These are phyloP conservation scores for Chaetomiaceae sp. DNA, from an alignment of 2,329 filamentous ascomycete genomes.

Conservation along the genomic window DNA sequence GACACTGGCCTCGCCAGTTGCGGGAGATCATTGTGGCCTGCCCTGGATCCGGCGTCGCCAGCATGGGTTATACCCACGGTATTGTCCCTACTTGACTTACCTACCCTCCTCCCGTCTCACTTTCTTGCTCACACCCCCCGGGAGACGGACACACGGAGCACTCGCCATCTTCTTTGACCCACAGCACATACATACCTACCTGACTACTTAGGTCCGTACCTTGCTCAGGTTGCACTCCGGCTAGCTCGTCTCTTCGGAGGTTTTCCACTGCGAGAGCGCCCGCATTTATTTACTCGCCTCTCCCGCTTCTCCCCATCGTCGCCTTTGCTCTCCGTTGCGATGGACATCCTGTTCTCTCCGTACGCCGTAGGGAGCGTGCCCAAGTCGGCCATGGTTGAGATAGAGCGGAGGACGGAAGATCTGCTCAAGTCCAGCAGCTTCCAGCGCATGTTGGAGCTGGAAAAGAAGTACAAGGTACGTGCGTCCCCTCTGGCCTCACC, in stretches of 20 bases:
- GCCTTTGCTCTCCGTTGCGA: not conserved
- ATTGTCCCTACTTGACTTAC: no score
- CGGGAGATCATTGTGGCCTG: conserved; percentile 18
- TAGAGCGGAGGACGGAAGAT: conserved; percentile 20
- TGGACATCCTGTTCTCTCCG: conserved; percentile 24
- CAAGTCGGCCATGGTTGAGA: conserved; percentile 23
- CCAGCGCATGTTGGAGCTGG: conserved; percentile 56
- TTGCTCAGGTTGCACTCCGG: not conserved
- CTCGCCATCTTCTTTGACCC: not conserved
- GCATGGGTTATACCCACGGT: not conserved
- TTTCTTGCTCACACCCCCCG: not conserved
- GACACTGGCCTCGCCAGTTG: conserved; percentile 18
- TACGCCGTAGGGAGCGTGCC: conserved; percentile 19
- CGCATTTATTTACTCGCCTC: conserved; percentile 3
- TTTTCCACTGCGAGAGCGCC: conserved; percentile 13
- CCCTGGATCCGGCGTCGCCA: conserved; percentile 2
- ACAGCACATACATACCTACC: not conserved
- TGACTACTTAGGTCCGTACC: conserved; percentile 12
- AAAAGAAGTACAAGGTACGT: conserved; percentile 55
- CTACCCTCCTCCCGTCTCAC: not conserved
- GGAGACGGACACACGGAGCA: conserved; percentile 17
- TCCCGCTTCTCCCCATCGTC: conserved; percentile 5
- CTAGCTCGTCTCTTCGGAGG: not conserved
- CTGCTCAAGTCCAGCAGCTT: conserved; percentile 44
- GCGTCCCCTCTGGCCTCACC: conserved; percentile 4